phyloP scores from a whole-genome alignment of 169 alveolate species.

The Eimeria maxima region DNA sequence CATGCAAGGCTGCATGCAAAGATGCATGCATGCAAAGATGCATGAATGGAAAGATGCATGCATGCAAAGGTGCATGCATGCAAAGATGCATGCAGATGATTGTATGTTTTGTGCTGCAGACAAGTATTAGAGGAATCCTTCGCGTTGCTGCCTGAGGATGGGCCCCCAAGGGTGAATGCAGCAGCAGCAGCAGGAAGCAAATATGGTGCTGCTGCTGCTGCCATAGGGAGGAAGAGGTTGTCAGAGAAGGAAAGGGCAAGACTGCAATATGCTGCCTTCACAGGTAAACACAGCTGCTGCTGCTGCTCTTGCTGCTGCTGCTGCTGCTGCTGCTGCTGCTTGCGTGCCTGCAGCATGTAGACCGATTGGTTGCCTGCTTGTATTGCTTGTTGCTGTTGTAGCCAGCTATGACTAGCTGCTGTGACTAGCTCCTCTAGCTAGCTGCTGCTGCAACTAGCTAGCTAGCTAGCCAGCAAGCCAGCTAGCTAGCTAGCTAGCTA shows the following conservation, averaged over 20 bases:
- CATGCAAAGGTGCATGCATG: too few relatives aligned
- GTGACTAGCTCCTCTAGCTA: background rate
- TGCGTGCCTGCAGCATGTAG: background rate
- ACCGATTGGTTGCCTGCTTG: background rate
- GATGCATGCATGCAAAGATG: too few relatives aligned
- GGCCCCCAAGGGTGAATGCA: constrained; percentile 85
- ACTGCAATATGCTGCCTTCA: constrained; percentile 88
- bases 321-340: constrained; percentile 12
- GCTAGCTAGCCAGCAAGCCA: background rate
- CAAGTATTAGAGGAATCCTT: constrained; percentile 90
- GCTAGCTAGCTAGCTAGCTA: constrained; percentile 51
- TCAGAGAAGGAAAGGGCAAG: constrained; percentile 86
- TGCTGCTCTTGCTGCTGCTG: background rate
- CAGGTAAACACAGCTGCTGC: constrained; percentile 42
- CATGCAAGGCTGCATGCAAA: background rate
- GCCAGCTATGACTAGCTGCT: background rate
- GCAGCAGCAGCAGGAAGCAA: constrained; percentile 67
- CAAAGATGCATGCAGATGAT: too few relatives aligned
- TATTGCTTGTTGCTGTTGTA: too few relatives aligned
- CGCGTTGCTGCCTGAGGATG: constrained; percentile 90
- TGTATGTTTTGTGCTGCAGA: constrained; percentile 45
- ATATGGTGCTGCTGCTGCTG: background rate
- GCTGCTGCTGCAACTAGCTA: background rate
- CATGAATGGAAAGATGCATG: too few relatives aligned
- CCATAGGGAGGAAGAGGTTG: background rate